Conservation (phyloP, 495 filamentous ascomycete genomes). For the Trichoderma virens region DNA sequence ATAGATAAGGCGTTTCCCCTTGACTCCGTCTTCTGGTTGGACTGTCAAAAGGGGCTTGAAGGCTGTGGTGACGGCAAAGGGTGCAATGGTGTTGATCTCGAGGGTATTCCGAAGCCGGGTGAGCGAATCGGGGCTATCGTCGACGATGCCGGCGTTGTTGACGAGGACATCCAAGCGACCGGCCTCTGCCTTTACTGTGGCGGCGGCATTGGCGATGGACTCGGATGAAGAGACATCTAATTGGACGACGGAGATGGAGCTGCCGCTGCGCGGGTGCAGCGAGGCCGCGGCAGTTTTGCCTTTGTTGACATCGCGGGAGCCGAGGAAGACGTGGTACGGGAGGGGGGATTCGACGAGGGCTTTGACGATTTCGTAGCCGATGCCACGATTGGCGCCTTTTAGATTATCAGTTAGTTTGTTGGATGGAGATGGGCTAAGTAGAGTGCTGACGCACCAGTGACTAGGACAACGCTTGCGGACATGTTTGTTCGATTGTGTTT, state of each 20-base stretch:
- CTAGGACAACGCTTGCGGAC: conserved; percentile 21
- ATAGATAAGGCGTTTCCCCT: conserved; percentile 30
- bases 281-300: conserved; percentile 32
- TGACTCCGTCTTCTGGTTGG: neutral
- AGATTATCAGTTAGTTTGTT: conserved; percentile 1
- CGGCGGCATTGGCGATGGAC: conserved; percentile 32
- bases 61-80: conserved; percentile 34
- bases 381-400: conserved; percentile 39
- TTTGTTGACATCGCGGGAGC: conserved; percentile 34
- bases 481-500: neutral
- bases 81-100: conserved; percentile 43
- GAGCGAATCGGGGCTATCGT: conserved; percentile 17
- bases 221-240: conserved; percentile 39
- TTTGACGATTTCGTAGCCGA: conserved; percentile 40
- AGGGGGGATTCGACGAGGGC: conserved; percentile 30
- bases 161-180: conserved; percentile 40
- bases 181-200: conserved; percentile 24
- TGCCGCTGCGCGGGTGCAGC: conserved; percentile 22
- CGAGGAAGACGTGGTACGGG: conserved; percentile 40
- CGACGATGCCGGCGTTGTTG: conserved; percentile 40
- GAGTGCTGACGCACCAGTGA: conserved; percentile 23
- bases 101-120: conserved; percentile 30
- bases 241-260: conserved; percentile 28
- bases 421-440: neutral
- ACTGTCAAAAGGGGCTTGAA: conserved; percentile 37